Base-by-base conservation (phyloP, 148 eudicot genomes). In the Cornus kousa region DNA sequence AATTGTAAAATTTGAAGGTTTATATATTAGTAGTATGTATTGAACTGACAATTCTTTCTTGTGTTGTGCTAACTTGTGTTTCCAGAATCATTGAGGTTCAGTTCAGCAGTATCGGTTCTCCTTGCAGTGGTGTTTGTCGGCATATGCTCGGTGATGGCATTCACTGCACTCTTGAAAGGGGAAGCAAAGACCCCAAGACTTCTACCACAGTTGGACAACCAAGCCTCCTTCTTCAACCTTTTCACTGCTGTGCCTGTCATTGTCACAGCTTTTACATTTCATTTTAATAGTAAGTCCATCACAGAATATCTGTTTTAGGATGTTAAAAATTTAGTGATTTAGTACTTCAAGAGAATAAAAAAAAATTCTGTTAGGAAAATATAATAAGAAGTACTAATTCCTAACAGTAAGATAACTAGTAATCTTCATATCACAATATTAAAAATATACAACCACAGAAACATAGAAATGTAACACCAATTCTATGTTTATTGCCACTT, bases 241-340 rank as follows among this genome's bases (percentile, higher is more conserved):
- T 96, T 96, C 86, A 93, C 99, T 16, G 93, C 98, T 19, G 82
- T 90, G 48, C 99, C 99, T 14, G 97, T 96, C 7, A 92, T 96
- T 57, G 97, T 96, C 0, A 93, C 99, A 0, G 98, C 99, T 50
- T 96, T 96, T 86, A 94, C 97, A 24, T 96, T 93, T 87, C 99
- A 96, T 77, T 93, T 96, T 88, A 96, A 96, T 74, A 94, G 99
- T 96, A 76, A 88, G 89, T 50, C 2, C 55, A 0, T 62, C 20
- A 43, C 1, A 35, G 10, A 43, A 2, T 43, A 6, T 20, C 66
- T 20, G 17, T 17, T 62, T 62, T 17, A 20, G 66, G 23, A n/a
- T 57, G 17, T 19, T 57, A 57, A 57, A 13, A 13, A 1, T 16
- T 13, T 57, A 57, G 62, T 57, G 5, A 13, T 16, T 20, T 62